Conservation (phyloP, 805 yeast genomes). For the Saccharomyces mikatae region DNA sequence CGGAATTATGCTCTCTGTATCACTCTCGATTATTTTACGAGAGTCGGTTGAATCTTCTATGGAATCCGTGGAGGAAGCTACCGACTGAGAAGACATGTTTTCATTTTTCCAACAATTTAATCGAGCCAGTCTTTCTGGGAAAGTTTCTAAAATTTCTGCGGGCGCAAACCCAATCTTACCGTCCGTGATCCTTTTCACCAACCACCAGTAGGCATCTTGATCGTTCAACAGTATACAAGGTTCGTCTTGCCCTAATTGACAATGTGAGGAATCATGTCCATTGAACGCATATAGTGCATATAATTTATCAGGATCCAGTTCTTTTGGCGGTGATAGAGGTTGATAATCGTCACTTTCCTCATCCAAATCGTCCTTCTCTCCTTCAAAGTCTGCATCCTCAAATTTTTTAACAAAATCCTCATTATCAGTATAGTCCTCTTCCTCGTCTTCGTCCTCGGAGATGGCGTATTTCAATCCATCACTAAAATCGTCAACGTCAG, state of each 20-base stretch:
- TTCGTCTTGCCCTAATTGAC: slow-evolving; percentile 70
- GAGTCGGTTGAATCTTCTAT: slow-evolving; percentile 6
- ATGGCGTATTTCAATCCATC: slow-evolving; percentile 6
- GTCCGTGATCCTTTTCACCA: slow-evolving; percentile 52
- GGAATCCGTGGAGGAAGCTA: slow-evolving; percentile 3
- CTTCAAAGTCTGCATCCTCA: slow-evolving; percentile 12
- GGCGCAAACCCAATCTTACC: slow-evolving; percentile 90
- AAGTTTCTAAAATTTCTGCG: slow-evolving; percentile 89
- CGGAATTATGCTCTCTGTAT: slow-evolving; percentile 1
- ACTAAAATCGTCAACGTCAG: not conserved
- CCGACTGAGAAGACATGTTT: slow-evolving; percentile 33
- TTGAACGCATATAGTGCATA: slow-evolving; percentile 82
- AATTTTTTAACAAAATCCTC: slow-evolving; percentile 4
- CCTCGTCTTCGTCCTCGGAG: slow-evolving; percentile 16
- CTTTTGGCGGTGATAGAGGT: slow-evolving; percentile 57
- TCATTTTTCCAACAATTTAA: slow-evolving; percentile 89
- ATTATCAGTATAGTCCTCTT: slow-evolving; percentile 9
- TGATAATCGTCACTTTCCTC: slow-evolving; percentile 37
- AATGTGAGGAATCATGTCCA: slow-evolving; percentile 92
- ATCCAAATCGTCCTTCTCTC: slow-evolving; percentile 11
- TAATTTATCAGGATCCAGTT: slow-evolving; percentile 70
- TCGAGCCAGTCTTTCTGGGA: slow-evolving; percentile 83
- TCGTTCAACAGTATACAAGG: slow-evolving; percentile 78
- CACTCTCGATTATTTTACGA: slow-evolving; percentile 3
- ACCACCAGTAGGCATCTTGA: slow-evolving; percentile 95